Evolutionary conservation across 2,329 filamentous ascomycete genomes (phyloP), one percentile per base, ranked within the genome.

Genomic region (Calycina marina): DNA sequence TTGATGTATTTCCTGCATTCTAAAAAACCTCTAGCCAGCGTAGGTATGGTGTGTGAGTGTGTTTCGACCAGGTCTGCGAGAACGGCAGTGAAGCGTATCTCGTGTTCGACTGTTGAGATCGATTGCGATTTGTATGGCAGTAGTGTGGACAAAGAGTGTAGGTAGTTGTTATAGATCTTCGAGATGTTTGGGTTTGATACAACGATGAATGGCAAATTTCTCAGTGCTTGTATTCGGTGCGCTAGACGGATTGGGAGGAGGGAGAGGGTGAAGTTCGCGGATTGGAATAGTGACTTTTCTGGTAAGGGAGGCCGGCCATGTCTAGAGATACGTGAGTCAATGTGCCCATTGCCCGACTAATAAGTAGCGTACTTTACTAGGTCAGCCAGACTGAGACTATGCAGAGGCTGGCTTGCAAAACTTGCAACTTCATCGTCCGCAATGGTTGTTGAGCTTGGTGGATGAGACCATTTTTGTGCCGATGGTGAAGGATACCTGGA

Each of bases 101-200:
- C 90, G 44, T 93, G 86, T 37, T 92, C 78, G 28, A 90, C 62
- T 1, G 72, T 83, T 28, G 70, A 72, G 40, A 92, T 85, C 50
- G 57, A 55, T 48, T 46, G 42, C 4, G 39, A 39, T 14, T 52
- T 45, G 61, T 88, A 94, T 4, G 88, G 86, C 4, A 96, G 69
- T 11, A 98, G 67, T 1, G 85, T 93, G 2, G 82, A 88, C 13
- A 98, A 64, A 2, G 85, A 93, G 57, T 94, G 86, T 27, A 93
- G 66, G 56, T 98, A 98, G 58, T 94, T 96, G 57, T 82, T 77
- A 63, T 96, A 93, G 43, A 98, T 98, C 48, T 79, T 77, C 15
- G 78, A 81, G 45, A 98, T 85, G 53, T 94, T 84, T 1, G 85
- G 83, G 53, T 98, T 96, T n/a, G 88, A 86, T 15, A 98, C 90